Conservation (phyloP, 352 stramenopile species). For the Phytopythium aichiense region DNA sequence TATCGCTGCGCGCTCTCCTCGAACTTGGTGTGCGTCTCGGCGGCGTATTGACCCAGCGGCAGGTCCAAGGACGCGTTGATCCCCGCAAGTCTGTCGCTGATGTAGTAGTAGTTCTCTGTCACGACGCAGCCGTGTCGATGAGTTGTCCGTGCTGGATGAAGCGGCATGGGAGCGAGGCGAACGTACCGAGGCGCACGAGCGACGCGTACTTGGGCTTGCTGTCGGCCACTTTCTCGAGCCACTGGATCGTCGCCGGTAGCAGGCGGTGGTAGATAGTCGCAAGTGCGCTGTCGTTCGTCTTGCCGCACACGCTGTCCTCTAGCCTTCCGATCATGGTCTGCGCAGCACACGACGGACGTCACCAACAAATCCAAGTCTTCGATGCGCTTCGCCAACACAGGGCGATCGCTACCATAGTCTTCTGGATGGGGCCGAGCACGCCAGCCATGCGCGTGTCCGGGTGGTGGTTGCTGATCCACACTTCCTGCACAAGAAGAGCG, state of each 20-base stretch:
- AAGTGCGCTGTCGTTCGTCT: conserved; percentile 51
- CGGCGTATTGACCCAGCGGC: conserved; percentile 49
- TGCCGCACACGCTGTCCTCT: conserved; percentile 56
- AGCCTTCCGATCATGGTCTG: conserved; percentile 56
- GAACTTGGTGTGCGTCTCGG: conserved; percentile 35
- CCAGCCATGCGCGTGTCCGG: conserved; percentile 69
- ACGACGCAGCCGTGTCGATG: background rate
- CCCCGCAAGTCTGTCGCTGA: conserved; percentile 42
- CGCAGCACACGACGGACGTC: background rate
- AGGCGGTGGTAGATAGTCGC: conserved; percentile 65
- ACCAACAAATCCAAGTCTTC: background rate
- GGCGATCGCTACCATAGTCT: conserved; percentile 40
- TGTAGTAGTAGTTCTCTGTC: conserved; percentile 66
- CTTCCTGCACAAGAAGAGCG: conserved; percentile 26
- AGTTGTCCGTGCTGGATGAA: background rate
- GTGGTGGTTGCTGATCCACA: conserved; percentile 63
- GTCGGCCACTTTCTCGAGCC: conserved; percentile 66
- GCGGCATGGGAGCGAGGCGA: background rate
- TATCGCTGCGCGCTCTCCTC: conserved; percentile 41
- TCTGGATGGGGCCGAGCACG: conserved; percentile 58
- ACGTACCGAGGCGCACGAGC: conserved; percentile 51
- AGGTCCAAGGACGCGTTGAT: conserved; percentile 46
- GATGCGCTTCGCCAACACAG: background rate
- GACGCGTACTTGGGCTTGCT: conserved; percentile 63
- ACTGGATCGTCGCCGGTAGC: conserved; percentile 53